Evolutionary conservation across 116 monocot species (phyloP).

Genomic region (Papilionanthe hybrid): DNA sequence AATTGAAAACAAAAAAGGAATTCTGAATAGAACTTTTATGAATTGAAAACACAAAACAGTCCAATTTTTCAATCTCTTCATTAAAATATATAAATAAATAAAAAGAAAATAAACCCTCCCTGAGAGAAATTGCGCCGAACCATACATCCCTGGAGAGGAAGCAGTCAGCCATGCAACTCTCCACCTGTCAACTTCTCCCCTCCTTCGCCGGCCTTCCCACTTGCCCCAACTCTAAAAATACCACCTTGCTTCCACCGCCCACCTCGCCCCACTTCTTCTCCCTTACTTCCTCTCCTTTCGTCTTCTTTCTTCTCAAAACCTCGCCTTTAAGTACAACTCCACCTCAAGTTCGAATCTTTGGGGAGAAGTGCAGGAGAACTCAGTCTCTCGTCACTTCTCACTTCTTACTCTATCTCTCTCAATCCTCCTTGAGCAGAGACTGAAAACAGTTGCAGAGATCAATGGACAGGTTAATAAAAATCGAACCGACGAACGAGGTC

Average conservation of each 20-base stretch:
- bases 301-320: not conserved
- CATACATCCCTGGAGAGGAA: too few species aligned
- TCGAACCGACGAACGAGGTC: conserved; percentile 50
- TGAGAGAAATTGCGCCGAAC: too few species aligned
- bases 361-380: not conserved
- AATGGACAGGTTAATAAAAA: conserved; percentile 49
- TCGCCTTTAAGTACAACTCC: not conserved
- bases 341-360: not conserved
- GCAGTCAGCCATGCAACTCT: not conserved
- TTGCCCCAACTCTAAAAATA: not conserved
- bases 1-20: too few species aligned
- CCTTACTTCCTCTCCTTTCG: not conserved
- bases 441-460: conserved; percentile 1
- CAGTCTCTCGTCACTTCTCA: not conserved
- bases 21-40: too few species aligned
- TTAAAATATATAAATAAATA: too few species aligned
- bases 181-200: not conserved
- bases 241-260: too few species aligned
- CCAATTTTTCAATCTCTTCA: too few species aligned
- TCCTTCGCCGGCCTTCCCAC: not conserved
- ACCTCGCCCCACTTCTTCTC: not conserved
- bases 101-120: too few species aligned
- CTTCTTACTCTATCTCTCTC: not conserved
- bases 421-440: not conserved
- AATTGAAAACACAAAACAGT: too few species aligned